Percentiles rank a stretch among this genome's conserved stretches.
These are phyloP conservation scores for Hymenoscyphus linearis DNA, from an alignment of 2,329 filamentous ascomycete species.

Conservation along the genomic window DNA sequence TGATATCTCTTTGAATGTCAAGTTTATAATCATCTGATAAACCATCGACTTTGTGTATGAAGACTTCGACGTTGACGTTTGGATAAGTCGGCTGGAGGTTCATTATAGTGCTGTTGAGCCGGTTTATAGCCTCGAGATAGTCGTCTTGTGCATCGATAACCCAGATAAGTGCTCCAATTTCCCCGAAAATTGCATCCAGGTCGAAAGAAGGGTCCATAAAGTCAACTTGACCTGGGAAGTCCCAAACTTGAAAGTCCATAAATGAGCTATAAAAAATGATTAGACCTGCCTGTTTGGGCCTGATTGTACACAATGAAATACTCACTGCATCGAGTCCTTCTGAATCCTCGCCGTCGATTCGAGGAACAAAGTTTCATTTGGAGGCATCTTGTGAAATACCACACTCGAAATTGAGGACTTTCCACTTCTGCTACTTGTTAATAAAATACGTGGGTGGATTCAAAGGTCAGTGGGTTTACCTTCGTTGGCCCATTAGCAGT, in stretches of 20 bases:
- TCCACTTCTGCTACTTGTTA: constrained; percentile 63
- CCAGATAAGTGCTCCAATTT: constrained; percentile 93
- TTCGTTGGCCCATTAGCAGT: constrained; percentile 89
- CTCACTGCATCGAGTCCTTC: constrained; percentile 91
- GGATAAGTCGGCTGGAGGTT: constrained; percentile 85
- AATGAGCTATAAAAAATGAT: constrained; percentile 64
- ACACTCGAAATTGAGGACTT: constrained; percentile 98
- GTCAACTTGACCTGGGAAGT: constrained; percentile 92
- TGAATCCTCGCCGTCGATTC: constrained; percentile 93
- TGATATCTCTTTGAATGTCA: constrained; percentile 94
- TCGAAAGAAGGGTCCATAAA: constrained; percentile 88
- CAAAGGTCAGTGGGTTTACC: constrained; percentile 48
- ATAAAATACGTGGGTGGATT: constrained; percentile 6
- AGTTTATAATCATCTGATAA: constrained; percentile 93
- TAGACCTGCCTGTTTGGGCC: constrained; percentile 5
- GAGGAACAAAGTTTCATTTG: constrained; percentile 90
- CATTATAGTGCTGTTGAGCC: constrained; percentile 83
- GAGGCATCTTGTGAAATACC: constrained; percentile 97
- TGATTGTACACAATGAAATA: constrained; percentile 14
- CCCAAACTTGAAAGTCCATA: constrained; percentile 99
- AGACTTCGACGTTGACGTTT: constrained; percentile 94
- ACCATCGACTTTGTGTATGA: constrained; percentile 99
- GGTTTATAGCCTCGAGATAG: constrained; percentile 84
- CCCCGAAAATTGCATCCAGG: constrained; percentile 88
- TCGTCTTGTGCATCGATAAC: constrained; percentile 98